phyloP scores from a whole-genome alignment of 2,329 filamentous ascomycete species.

The Hirsutella rhossiliensis region DNA sequence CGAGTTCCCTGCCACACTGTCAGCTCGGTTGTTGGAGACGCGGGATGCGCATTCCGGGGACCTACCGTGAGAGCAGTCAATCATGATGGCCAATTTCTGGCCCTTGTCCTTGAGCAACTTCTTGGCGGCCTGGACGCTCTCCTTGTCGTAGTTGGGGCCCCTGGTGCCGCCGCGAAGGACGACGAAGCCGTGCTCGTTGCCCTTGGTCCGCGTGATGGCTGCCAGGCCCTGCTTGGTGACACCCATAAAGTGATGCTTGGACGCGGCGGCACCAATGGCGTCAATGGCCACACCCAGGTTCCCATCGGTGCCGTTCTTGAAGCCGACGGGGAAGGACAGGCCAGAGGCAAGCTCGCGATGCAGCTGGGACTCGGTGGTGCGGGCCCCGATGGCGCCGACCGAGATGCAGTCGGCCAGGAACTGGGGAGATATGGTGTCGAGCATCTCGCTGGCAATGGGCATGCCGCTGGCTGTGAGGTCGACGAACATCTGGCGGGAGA shows the following conservation, averaged over 20 bases:
- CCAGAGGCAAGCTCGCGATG: constrained; percentile 93
- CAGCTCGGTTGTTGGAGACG: neutral
- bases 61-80: constrained; percentile 92
- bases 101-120: constrained; percentile 71
- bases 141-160: constrained; percentile 87
- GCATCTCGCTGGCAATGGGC: constrained; percentile 95
- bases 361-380: constrained; percentile 92
- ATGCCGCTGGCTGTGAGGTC: constrained; percentile 80
- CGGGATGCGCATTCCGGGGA: constrained; percentile 2
- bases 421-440: constrained; percentile 97
- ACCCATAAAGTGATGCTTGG: constrained; percentile 95
- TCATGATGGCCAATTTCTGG: constrained; percentile 84
- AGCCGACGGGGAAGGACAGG: constrained; percentile 93
- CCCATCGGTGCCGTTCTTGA: constrained; percentile 98
- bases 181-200: constrained; percentile 96
- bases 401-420: constrained; percentile 95
- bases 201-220: constrained; percentile 83
- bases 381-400: constrained; percentile 86
- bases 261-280: constrained; percentile 75
- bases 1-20: constrained; percentile 59
- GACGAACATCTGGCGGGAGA: constrained; percentile 86
- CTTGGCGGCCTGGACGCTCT: constrained; percentile 68
- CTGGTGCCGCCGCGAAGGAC: constrained; percentile 85
- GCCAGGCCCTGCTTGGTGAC: constrained; percentile 96
- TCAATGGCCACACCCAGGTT: constrained; percentile 86